Base-by-base conservation (phyloP, 768 basidiomycete genomes). In the Coprinopsis sp. region DNA sequence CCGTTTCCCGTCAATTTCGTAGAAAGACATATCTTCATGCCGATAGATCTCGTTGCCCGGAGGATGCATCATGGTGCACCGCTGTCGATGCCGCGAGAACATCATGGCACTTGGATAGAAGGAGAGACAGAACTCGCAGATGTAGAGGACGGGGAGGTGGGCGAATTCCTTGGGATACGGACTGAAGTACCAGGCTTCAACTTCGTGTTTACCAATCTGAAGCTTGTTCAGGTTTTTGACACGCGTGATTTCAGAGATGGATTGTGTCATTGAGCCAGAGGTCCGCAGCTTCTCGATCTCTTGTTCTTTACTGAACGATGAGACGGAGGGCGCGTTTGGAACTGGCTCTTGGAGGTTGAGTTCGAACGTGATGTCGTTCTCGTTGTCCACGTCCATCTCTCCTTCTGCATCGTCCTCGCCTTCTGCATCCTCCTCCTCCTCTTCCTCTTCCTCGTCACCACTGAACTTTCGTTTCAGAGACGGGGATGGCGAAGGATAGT, bases 181-280 rank as follows among this genome's bases (percentile, higher is more conserved):
- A 58, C 90, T 93, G 75, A 98, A 98, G 68, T 99, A 99, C 96
- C 96, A 99, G n/a, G 96, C 87, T 57, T 99, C 96, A 55, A 99
- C 91, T 68, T 96, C 91, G 71, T 96, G 86, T 63, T 80, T 82
- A 47, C 96, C 96, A 51, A 99, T 98, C 64, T 95, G 92, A 23
- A 99, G 78, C 49, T 89, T 84, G 65, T 98, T 96, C 55, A 99
- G 77, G 64, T 99, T 99, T 74, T 98, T 98, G 58, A 99, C 96
- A 43, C 96, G 84, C 14, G 95, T 88, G 57, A 99, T 87, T 71
- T 99, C 96, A 41, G 92, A 95, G 51, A 97, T 90, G 38, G 91
- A 91, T 67, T 99, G 96, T 3, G 96, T 98, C 94, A 99, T 98
- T 24, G 93, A 97, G 10, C 96, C 96, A 10, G 91, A 91, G 14